phyloP scores from a whole-genome alignment of 2,329 filamentous ascomycete species.

The Fulvia fulva region DNA sequence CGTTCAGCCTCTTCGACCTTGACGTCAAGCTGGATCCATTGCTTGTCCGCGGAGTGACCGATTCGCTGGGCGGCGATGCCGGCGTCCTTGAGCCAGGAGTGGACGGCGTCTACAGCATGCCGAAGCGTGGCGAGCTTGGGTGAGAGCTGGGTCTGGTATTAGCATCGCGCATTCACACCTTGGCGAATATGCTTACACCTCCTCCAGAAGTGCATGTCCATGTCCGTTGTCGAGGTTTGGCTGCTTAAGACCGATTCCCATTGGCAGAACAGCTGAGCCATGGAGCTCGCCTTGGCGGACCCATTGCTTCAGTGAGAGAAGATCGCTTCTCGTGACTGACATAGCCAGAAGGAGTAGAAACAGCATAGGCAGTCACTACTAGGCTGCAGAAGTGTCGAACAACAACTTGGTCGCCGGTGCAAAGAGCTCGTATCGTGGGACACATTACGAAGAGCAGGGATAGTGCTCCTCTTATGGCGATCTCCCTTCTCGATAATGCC shows the following conservation, averaged over 20 bases:
- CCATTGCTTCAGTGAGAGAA: slow-evolving; percentile 4
- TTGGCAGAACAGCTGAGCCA: slow-evolving; percentile 38
- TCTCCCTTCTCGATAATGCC: neutral
- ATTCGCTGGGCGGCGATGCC: slow-evolving; percentile 33
- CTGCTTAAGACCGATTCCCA: slow-evolving; percentile 47
- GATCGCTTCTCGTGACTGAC: slow-evolving; percentile 8
- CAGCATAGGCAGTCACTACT: neutral
- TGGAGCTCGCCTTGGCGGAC: neutral
- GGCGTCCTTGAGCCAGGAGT: slow-evolving; percentile 37
- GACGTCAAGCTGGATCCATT: slow-evolving; percentile 46
- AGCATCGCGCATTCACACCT: neutral
- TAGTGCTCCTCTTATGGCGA: neutral
- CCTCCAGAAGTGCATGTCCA: slow-evolving; percentile 2
- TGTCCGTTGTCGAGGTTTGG: slow-evolving; percentile 42
- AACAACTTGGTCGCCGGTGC: neutral
- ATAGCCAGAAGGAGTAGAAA: slow-evolving; percentile 4
- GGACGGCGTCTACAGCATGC: slow-evolving; percentile 35
- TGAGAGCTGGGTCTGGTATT: slow-evolving; percentile 19
- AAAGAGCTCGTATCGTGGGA: neutral
- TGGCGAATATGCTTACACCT: neutral
- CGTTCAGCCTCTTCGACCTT: slow-evolving; percentile 37
- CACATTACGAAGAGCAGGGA: neutral
- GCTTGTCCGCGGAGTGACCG: slow-evolving; percentile 32
- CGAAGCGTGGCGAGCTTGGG: slow-evolving; percentile 36
- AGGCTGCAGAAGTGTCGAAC: neutral